Conservation (phyloP, 116 monocot genomes). For the Papilionanthe hybrid region DNA sequence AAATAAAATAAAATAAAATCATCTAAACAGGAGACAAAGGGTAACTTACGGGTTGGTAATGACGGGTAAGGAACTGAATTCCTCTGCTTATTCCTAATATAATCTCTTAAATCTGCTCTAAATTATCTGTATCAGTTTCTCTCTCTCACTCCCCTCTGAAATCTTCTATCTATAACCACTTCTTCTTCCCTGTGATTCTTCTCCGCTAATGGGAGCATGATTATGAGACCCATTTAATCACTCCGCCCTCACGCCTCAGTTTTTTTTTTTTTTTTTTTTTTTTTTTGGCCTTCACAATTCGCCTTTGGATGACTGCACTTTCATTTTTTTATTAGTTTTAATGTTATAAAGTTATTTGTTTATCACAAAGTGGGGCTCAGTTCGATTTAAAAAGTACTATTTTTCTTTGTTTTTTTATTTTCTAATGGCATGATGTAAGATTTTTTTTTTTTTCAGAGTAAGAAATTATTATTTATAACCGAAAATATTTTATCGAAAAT, state of each 20-base stretch:
- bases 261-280: background rate
- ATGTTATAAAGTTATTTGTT: background rate
- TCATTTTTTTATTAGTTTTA: background rate
- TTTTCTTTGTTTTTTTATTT: no score
- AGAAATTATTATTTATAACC: no score
- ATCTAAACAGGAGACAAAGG: background rate
- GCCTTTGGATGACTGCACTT: background rate
- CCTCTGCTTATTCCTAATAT: background rate
- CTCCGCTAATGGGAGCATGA: no score
- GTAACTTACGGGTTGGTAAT: background rate
- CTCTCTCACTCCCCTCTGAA: background rate
- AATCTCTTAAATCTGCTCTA: background rate
- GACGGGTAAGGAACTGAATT: background rate
- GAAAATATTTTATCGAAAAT: no score
- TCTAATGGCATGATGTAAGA: no score
- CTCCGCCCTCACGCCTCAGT: background rate
- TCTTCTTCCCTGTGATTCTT: background rate
- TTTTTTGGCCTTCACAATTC: no score
- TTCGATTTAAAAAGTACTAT: no score
- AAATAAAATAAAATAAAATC: no score
- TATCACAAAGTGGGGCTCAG: no score
- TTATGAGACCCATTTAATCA: background rate
- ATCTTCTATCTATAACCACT: background rate
- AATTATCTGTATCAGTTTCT: background rate
- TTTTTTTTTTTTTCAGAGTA: no score